Conservation (phyloP, 2,329 filamentous ascomycete genomes). For the Cercospora berteroae region DNA sequence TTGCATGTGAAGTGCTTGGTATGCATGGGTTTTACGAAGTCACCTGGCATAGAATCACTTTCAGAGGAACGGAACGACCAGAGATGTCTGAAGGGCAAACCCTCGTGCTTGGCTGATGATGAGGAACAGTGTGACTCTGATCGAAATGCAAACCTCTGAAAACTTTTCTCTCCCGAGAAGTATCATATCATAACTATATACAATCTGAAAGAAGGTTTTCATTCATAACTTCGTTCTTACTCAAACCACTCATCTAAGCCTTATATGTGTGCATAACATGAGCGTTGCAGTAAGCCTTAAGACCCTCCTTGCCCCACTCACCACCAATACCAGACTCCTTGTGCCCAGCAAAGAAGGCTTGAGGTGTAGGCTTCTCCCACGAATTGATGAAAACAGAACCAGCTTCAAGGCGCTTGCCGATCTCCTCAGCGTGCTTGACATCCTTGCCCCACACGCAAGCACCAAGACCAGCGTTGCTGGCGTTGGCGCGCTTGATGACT, state of each 20-base stretch:
- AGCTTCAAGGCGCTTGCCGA: conserved; percentile 52
- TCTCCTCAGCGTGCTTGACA: conserved; percentile 48
- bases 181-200: not conserved
- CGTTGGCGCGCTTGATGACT: conserved; percentile 50
- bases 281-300: conserved; percentile 50
- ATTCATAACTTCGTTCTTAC: not conserved
- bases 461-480: conserved; percentile 52
- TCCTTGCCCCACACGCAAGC: conserved; percentile 55
- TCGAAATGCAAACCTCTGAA: too few relatives aligned
- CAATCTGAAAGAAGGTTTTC: not conserved
- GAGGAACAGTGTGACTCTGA: not conserved
- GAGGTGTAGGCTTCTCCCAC: conserved; percentile 48
- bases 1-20: not conserved
- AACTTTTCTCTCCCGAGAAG: not conserved
- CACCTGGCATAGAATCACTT: not conserved
- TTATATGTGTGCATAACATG: conserved; percentile 51
- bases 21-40: not conserved
- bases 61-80: not conserved
- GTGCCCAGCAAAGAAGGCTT: conserved; percentile 67
- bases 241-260: conserved; percentile 17
- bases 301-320: conserved; percentile 54
- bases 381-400: conserved; percentile 58
- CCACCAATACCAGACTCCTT: conserved; percentile 58
- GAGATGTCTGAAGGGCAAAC: not conserved
- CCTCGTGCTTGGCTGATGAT: not conserved